Percentiles rank a stretch among this genome's conserved stretches.
phyloP scores from a whole-genome alignment of 1,139 yeast genomes.

The Diutina sp. region DNA sequence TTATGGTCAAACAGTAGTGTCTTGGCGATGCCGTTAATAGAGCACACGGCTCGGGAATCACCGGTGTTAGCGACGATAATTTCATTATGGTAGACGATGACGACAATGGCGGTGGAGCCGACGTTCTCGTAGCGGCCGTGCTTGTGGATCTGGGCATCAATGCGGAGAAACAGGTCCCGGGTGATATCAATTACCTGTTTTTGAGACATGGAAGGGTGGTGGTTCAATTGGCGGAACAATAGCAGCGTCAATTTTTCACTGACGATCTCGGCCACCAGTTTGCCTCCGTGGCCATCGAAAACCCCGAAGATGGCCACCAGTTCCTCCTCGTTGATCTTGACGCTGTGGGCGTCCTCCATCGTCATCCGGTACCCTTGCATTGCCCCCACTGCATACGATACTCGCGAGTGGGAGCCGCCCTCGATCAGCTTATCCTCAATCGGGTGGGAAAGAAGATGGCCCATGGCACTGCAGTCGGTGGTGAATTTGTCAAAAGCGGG shows the following conservation, averaged over 20 bases:
- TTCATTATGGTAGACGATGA: slow-evolving; percentile 34
- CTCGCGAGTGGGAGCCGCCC: slow-evolving; percentile 24
- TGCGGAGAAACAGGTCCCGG: slow-evolving; percentile 41
- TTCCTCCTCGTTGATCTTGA: slow-evolving; percentile 28
- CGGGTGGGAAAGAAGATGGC: slow-evolving; percentile 66
- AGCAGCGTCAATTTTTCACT: slow-evolving; percentile 28
- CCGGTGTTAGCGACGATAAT: slow-evolving; percentile 60
- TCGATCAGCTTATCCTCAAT: slow-evolving; percentile 53
- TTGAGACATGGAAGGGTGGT: not conserved
- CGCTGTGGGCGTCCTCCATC: slow-evolving; percentile 68
- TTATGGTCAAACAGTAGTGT: slow-evolving; percentile 65
- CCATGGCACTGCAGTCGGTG: slow-evolving; percentile 31
- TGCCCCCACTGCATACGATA: slow-evolving; percentile 54
- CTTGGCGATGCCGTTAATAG: slow-evolving; percentile 39
- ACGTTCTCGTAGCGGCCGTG: slow-evolving; percentile 30
- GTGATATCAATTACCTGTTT: slow-evolving; percentile 2
- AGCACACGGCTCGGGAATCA: slow-evolving; percentile 57
- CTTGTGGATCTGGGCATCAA: slow-evolving; percentile 42
- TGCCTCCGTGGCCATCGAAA: slow-evolving; percentile 77
- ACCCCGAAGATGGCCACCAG: slow-evolving; percentile 52
- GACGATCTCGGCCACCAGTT: slow-evolving; percentile 42
- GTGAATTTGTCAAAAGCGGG: not conserved
- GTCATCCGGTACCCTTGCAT: slow-evolving; percentile 72
- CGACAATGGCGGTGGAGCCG: slow-evolving; percentile 60
- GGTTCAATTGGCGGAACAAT: slow-evolving; percentile 18